A percentile compares a stretch with the other conserved stretches of the same genome.
These are phyloP conservation scores for Papiliotrema terrestris DNA, from an alignment of 1,284 basidiomycete genomes.

Conservation along the genomic window DNA sequence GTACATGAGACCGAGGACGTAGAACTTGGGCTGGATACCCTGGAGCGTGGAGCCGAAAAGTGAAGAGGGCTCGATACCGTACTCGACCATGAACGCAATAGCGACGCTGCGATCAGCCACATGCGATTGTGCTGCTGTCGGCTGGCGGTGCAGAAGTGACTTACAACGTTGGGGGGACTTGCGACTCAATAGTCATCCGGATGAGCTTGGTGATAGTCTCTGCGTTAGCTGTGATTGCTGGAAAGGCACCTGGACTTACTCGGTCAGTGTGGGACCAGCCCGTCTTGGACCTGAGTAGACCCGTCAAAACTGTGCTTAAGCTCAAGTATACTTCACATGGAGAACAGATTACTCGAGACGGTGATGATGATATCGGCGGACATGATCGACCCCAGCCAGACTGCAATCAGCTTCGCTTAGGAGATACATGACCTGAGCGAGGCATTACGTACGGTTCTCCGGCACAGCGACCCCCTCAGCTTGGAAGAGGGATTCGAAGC, in stretches of 20 bases:
- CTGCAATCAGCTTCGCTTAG: slow-evolving; percentile 7
- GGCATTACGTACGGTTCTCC: slow-evolving; percentile 2
- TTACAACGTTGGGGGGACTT: slow-evolving; percentile 21
- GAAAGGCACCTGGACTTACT: too few species aligned
- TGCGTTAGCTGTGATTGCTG: not conserved
- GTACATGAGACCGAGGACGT: slow-evolving; percentile 27
- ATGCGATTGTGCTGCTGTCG: not conserved
- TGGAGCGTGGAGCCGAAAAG: slow-evolving; percentile 21
- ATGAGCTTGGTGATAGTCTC: slow-evolving; percentile 23
- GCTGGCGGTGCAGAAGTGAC: not conserved
- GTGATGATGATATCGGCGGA: slow-evolving; percentile 29
- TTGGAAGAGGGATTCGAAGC: slow-evolving; percentile 9
- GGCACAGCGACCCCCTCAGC: slow-evolving; percentile 8
- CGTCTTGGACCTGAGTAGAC: slow-evolving; percentile 19
- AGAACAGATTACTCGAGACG: slow-evolving; percentile 2
- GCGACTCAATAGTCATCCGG: slow-evolving; percentile 29
- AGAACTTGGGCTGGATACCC: slow-evolving; percentile 27
- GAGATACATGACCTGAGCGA: too few species aligned
- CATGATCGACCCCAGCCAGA: slow-evolving; percentile 25
- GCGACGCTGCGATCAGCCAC: slow-evolving; percentile 7
- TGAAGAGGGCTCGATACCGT: slow-evolving; percentile 13
- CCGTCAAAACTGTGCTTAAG: slow-evolving; percentile 11
- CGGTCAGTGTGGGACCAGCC: slow-evolving; percentile 33
- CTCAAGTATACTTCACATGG: not conserved
- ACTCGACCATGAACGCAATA: slow-evolving; percentile 20